Evolutionary conservation across 2,329 filamentous ascomycete species (phyloP).

Genomic region (Pseudogymnoascus sp.): DNA sequence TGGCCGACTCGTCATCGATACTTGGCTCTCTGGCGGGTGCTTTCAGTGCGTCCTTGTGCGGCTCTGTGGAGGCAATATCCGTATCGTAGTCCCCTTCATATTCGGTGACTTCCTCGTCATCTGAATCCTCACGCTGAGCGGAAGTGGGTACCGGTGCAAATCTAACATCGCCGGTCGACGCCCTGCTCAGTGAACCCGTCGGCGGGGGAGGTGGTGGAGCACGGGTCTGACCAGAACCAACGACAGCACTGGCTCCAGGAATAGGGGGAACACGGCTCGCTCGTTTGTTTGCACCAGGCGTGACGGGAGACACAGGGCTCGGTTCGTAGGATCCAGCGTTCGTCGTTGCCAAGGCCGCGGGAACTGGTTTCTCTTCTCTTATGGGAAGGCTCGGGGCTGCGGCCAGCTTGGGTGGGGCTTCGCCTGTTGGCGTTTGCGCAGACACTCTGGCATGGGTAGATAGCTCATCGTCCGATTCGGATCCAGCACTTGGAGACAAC

Average conservation of each 20-base stretch:
- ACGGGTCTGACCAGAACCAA: constrained; percentile 44
- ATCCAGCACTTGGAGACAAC: constrained; percentile 66
- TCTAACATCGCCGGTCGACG: constrained; percentile 51
- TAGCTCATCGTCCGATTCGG: constrained; percentile 82
- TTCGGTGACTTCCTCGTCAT: constrained; percentile 78
- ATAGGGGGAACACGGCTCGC: constrained; percentile 53
- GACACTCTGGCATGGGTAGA: constrained; percentile 45
- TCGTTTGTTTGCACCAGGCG: constrained; percentile 38
- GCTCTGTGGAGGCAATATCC: constrained; percentile 88
- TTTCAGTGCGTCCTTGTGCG: constrained; percentile 88
- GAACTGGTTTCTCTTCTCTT: constrained; percentile 32
- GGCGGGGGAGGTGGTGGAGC: constrained; percentile 58
- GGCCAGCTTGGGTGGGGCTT: constrained; percentile 30
- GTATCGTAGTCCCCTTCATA: constrained; percentile 98
- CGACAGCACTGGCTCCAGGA: constrained; percentile 43
- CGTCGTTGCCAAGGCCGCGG: constrained; percentile 36
- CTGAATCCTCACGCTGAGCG: constrained; percentile 50
- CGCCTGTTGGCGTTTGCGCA: constrained; percentile 34
- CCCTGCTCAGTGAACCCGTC: constrained; percentile 45
- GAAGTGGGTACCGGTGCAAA: constrained; percentile 35
- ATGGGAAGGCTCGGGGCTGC: constrained; percentile 41
- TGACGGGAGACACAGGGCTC: constrained; percentile 33
- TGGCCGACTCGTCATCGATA: constrained; percentile 58
- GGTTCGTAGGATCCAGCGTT: constrained; percentile 30
- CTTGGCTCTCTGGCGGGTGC: constrained; percentile 71